A percentile compares a stretch with the other conserved stretches of the same genome.
These are phyloP conservation scores for Fraxinus baroniana DNA, from an alignment of 305 asterid species.

Conservation along the genomic window DNA sequence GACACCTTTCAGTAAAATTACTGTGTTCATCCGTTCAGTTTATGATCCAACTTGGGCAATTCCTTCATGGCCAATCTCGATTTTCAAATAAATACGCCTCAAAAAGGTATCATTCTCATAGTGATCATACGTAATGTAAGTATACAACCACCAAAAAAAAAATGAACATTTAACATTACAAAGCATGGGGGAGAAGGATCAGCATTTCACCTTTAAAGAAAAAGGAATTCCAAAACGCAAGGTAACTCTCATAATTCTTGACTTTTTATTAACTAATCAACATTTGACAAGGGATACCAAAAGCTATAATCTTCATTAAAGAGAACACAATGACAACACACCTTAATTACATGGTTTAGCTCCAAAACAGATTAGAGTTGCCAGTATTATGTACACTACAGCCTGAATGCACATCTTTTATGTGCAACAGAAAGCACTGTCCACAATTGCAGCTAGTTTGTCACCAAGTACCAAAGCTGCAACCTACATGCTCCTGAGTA, in stretches of 20 bases:
- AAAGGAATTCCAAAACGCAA: background rate
- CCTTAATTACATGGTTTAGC: slow-evolving; percentile 28
- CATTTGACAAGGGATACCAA: slow-evolving; percentile 29
- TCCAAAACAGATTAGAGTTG: slow-evolving; percentile 25
- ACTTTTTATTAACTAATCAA: slow-evolving; percentile 26
- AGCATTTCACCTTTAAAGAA: background rate
- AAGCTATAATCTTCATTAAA: slow-evolving; percentile 24
- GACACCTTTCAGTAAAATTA: background rate
- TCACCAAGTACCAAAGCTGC: slow-evolving; percentile 88
- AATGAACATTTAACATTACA: background rate
- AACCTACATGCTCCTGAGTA: slow-evolving; percentile 78
- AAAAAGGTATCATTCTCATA: background rate
- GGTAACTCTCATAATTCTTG: background rate
- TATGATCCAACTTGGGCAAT: background rate
- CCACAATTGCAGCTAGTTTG: slow-evolving; percentile 21
- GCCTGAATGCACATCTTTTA: slow-evolving; percentile 22
- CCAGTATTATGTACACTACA: slow-evolving; percentile 36
- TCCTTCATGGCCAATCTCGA: background rate
- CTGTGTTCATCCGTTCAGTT: background rate
- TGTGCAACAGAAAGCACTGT: slow-evolving; percentile 25
- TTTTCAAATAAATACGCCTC: background rate
- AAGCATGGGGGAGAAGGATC: background rate
- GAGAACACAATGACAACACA: slow-evolving; percentile 13
- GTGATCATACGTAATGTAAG: background rate
- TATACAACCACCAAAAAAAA: background rate